Base-by-base conservation (phyloP, 179 eudicot genomes). In the Spergularia azorica region DNA sequence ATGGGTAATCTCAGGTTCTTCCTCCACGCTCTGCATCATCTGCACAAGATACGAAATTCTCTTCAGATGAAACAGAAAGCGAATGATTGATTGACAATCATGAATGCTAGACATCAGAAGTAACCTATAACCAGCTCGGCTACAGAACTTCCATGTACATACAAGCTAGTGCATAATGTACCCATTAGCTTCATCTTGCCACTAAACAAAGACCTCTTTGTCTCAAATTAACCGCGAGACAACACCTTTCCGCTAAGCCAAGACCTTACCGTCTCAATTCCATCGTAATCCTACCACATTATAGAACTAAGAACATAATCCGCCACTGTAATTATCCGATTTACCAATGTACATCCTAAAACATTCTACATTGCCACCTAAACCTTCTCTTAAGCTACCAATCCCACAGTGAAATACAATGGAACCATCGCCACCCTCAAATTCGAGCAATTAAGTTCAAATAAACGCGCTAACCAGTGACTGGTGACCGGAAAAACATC, bases 1-100 rank as follows among this genome's bases (percentile, higher is more conserved):
- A 73, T 95, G 91, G 70, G 99, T 95, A 77, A 91, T 89, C 79
- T 89, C 96, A 77, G 92, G 84, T 52, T 83, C 90, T 77, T 78
- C 87, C 67, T 87, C 91, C 74, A 72, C 81, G 78, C 67, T 65
- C 73, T 83, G 85, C 39, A 82, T 79, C 60, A 81, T 84, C 97
- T 93, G 87, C 67, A 54, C 41, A 43, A 82, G 20, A 58, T 41
- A 58, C 11, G 46, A 17, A 57, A 41, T 32, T 26, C 46, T 36
- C 26, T 54, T 69, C 6, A 51, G 46, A 26, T 66, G 5, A 58
- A 56, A 48, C 69, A 20, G 17, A 20, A 17, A 65, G 51, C 51
- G 32, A 58, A 9, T 21, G 55, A 36, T 26, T 9, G 60, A 18
- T 48, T 46, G 51, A n/a, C 20, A 68, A 26, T 21, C 70, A 12